Evolutionary conservation across 2,329 filamentous ascomycete species (phyloP).

Genomic region (Trichoderma sp.): DNA sequence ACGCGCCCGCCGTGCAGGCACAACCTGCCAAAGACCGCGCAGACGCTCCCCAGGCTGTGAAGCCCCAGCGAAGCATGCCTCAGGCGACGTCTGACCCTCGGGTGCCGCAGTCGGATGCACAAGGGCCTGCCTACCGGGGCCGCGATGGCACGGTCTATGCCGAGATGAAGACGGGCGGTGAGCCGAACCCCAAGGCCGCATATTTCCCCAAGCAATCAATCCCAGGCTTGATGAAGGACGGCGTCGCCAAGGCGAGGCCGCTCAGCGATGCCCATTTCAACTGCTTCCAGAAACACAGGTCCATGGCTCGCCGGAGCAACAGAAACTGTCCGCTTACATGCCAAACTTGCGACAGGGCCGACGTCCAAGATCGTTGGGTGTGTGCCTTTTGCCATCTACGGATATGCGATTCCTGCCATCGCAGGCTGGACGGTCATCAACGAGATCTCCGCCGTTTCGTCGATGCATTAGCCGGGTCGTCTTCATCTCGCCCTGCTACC

Average conservation of each 20-base stretch:
- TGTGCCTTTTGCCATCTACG: constrained; percentile 56
- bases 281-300: constrained; percentile 53
- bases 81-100: constrained; percentile 38
- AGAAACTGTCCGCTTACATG: constrained; percentile 55
- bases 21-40: constrained; percentile 31
- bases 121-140: constrained; percentile 42
- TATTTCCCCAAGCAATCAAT: constrained; percentile 44
- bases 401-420: constrained; percentile 54
- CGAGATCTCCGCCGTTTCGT: constrained; percentile 50
- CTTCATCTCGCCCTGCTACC: constrained; percentile 32
- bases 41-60: constrained; percentile 31
- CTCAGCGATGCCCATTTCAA: constrained; percentile 49
- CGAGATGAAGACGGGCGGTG: constrained; percentile 43
- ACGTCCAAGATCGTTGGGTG: constrained; percentile 49
- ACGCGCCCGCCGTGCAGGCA: constrained; percentile 35
- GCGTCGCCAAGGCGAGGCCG: constrained; percentile 47
- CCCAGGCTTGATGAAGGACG: constrained; percentile 37
- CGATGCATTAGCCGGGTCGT: constrained; percentile 35
- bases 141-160: constrained; percentile 47
- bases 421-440: constrained; percentile 45
- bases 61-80: constrained; percentile 29
- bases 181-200: constrained; percentile 42
- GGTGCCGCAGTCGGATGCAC: constrained; percentile 41
- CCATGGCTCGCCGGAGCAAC: constrained; percentile 54
- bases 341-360: constrained; percentile 53